phyloP scores from a whole-genome alignment of 257 asterid genomes.

The Knoxia roxburghii region DNA sequence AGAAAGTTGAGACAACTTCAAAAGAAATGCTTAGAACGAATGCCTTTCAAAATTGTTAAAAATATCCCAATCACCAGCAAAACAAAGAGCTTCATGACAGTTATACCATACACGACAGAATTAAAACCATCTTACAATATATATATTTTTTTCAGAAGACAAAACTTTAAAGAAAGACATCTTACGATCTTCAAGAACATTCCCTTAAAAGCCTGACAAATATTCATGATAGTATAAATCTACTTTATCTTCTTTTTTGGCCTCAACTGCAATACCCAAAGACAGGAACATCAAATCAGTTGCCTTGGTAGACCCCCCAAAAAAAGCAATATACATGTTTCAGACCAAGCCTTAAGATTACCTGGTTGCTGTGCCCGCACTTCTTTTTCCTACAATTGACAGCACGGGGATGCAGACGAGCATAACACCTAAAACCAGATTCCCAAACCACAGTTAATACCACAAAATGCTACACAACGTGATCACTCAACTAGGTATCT shows the following conservation, averaged over 20 bases:
- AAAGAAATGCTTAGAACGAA: too few relatives aligned
- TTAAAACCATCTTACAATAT: neutral
- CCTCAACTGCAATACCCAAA: slow-evolving; percentile 34
- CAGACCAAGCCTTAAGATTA: neutral
- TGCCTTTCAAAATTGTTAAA: too few relatives aligned
- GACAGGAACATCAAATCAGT: neutral
- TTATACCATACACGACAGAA: too few relatives aligned
- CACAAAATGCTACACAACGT: neutral
- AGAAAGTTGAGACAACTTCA: too few relatives aligned
- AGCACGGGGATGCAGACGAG: slow-evolving; percentile 82
- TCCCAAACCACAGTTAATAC: too few relatives aligned
- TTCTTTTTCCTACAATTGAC: slow-evolving; percentile 93
- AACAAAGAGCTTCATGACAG: too few relatives aligned
- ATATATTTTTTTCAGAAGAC: neutral
- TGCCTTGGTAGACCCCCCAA: too few relatives aligned
- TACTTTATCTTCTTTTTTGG: slow-evolving; percentile 48
- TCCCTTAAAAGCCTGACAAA: neutral
- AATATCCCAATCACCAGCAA: too few relatives aligned
- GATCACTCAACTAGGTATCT: too few relatives aligned
- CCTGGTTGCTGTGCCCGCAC: slow-evolving; percentile 93
- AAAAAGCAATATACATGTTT: too few relatives aligned
- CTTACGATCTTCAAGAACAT: neutral
- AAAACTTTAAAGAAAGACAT: neutral
- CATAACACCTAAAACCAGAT: slow-evolving; percentile 52
- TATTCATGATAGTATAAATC: too few relatives aligned